Evolutionary conservation across 2,329 filamentous ascomycete genomes (phyloP).

Genomic region (Neofusicoccum ribis): DNA sequence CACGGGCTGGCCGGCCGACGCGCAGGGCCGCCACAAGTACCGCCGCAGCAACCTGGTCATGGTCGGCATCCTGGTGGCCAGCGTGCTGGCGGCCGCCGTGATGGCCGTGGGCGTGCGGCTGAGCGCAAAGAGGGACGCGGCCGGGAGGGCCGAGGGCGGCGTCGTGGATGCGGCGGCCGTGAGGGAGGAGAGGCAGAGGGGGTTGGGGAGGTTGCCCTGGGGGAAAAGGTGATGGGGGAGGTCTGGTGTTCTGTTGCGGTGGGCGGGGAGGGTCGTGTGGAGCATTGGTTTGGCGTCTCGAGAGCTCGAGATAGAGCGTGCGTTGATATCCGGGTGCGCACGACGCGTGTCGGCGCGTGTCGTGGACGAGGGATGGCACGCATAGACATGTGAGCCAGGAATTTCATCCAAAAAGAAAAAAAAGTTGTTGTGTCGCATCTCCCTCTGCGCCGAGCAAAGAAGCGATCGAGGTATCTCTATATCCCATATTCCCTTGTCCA

Average conservation of each 20-base stretch:
- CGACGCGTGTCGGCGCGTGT: no score
- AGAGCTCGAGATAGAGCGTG: no score
- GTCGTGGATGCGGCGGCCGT: slow-evolving; percentile 46
- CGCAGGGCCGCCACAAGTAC: slow-evolving; percentile 66
- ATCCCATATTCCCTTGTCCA: neutral
- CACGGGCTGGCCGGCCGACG: slow-evolving; percentile 80
- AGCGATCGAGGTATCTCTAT: slow-evolving; percentile 2
- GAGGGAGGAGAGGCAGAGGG: slow-evolving; percentile 44
- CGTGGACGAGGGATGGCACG: no score
- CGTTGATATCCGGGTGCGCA: no score
- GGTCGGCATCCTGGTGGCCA: slow-evolving; percentile 79
- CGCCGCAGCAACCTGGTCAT: slow-evolving; percentile 83
- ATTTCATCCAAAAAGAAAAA: no score
- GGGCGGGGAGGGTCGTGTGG: neutral
- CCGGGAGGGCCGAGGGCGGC: slow-evolving; percentile 42
- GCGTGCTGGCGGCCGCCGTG: slow-evolving; percentile 68
- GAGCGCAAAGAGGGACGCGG: neutral
- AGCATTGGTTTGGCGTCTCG: neutral
- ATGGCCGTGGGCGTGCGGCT: slow-evolving; percentile 66
- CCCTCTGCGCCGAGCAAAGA: neutral
- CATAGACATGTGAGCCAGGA: no score
- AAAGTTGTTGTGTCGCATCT: neutral
- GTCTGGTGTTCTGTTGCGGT: neutral
- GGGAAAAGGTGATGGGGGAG: neutral
- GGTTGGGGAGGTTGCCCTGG: slow-evolving; percentile 37